A percentile compares a stretch with the other conserved stretches of the same genome.
Conservation (phyloP, 257 asterid species). For the Solanum stenotomum region DNA sequence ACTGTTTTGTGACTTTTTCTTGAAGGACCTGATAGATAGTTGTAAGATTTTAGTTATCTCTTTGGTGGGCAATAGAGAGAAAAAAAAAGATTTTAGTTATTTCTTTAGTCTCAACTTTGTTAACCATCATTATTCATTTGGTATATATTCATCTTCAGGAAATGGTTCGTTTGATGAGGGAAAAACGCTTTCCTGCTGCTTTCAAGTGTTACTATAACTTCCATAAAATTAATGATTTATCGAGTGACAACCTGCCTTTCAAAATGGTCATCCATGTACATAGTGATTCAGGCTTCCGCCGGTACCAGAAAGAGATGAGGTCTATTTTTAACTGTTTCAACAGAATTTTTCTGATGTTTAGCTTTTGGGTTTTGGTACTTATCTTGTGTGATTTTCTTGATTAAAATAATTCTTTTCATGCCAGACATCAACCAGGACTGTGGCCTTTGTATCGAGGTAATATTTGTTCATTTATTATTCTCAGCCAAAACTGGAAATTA, state of each 20-base stretch:
- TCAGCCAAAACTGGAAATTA: not conserved
- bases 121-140: not conserved
- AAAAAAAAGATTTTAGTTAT: not conserved
- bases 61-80: not conserved
- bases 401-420: slow-evolving; percentile 2
- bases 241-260: slow-evolving; percentile 68
- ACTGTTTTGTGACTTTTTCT: too few species aligned
- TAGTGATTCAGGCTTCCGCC: slow-evolving; percentile 82
- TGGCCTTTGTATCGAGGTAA: slow-evolving; percentile 99
- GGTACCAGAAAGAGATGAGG: slow-evolving; percentile 98
- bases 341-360: not conserved
- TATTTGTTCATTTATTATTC: not conserved
- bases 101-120: not conserved
- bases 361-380: not conserved
- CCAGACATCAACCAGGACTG: slow-evolving; percentile 71
- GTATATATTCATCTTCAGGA: slow-evolving; percentile 40
- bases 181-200: slow-evolving; percentile 71
- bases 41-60: not conserved
- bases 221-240: slow-evolving; percentile 43
- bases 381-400: not conserved
- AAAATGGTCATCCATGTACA: slow-evolving; percentile 95
- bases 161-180: slow-evolving; percentile 76
- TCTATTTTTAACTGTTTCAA: slow-evolving; percentile 11
- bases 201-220: slow-evolving; percentile 83
- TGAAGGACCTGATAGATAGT: not conserved